phyloP scores from a whole-genome alignment of 257 asterid genomes.

The Striga asiatica region DNA sequence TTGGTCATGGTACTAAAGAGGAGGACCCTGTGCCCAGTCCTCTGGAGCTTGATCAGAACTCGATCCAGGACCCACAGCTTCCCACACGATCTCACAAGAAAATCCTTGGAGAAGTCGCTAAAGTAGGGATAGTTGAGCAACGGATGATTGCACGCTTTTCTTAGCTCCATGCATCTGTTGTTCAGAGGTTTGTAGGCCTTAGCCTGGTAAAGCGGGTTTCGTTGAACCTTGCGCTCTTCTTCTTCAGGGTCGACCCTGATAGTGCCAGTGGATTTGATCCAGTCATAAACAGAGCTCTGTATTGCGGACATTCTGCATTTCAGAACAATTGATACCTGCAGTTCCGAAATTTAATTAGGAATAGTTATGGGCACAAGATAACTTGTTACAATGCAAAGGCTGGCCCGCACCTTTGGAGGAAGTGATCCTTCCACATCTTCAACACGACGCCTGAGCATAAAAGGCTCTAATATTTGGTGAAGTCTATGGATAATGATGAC shows the following conservation, averaged over 20 bases:
- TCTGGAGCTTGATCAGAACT: constrained; percentile 80
- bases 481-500: constrained; percentile 94
- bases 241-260: constrained; percentile 97
- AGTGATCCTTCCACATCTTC: constrained; percentile 99
- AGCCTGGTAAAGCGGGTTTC: constrained; percentile 72
- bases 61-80: constrained; percentile 93
- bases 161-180: constrained; percentile 97
- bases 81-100: constrained; percentile 93
- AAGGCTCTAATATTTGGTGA: constrained; percentile 98
- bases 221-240: constrained; percentile 64
- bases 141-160: constrained; percentile 96
- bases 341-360: constrained; percentile 26
- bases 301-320: constrained; percentile 97
- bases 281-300: constrained; percentile 88
- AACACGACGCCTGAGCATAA: constrained; percentile 99
- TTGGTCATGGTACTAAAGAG: constrained; percentile 98
- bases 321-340: constrained; percentile 89
- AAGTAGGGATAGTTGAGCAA: constrained; percentile 89
- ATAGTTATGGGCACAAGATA: constrained; percentile 7
- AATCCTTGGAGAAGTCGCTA: constrained; percentile 80
- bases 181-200: constrained; percentile 61
- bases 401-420: constrained; percentile 97
- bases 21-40: constrained; percentile 90
- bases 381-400: constrained; percentile 15
- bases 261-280: constrained; percentile 96